Evolutionary conservation across 129 eudicot genomes (phyloP).

Genomic region (Tanacetum coccineum): DNA sequence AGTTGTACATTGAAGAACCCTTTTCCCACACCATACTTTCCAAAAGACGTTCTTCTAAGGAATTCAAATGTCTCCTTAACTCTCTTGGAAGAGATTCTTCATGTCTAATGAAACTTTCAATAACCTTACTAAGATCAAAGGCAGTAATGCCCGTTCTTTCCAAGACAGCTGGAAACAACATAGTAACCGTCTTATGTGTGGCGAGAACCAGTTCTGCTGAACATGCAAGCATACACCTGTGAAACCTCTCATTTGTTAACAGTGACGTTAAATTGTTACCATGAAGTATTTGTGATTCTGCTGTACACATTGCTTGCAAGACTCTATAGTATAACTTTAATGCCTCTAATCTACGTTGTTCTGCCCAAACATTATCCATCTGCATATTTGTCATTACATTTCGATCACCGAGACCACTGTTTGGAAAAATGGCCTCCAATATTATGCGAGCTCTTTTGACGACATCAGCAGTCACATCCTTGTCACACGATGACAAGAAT

Average conservation of each 20-base stretch:
- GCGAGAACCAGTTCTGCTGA: conserved; percentile 98
- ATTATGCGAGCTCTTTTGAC: conserved; percentile 76
- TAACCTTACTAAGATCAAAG: conserved; percentile 98
- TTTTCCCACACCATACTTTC: conserved; percentile 99
- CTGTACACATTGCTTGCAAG: conserved; percentile 86
- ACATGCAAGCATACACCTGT: conserved; percentile 97
- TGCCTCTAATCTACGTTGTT: conserved; percentile 85
- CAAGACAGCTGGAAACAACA: conserved; percentile 95
- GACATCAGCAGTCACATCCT: conserved; percentile 70
- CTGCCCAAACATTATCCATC: conserved; percentile 95
- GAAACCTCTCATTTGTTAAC: conserved; percentile 89
- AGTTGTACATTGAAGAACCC: conserved; percentile 97
- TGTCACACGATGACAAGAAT: conserved; percentile 73
- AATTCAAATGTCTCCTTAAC: conserved; percentile 81
- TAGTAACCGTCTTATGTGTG: conserved; percentile 94
- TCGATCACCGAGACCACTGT: conserved; percentile 64
- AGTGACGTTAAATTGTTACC: conserved; percentile 75
- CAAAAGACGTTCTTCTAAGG: conserved; percentile 85
- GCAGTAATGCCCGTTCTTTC: conserved; percentile 97
- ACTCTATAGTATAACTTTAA: conserved; percentile 81
- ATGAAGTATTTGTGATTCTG: conserved; percentile 76
- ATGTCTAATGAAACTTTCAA: conserved; percentile 89
- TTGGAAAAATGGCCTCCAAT: conserved; percentile 89
- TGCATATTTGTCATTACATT: conserved; percentile 48
- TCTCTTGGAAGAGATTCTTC: conserved; percentile 94